phyloP scores from a whole-genome alignment of 257 asterid genomes.

The Solanum chilense region DNA sequence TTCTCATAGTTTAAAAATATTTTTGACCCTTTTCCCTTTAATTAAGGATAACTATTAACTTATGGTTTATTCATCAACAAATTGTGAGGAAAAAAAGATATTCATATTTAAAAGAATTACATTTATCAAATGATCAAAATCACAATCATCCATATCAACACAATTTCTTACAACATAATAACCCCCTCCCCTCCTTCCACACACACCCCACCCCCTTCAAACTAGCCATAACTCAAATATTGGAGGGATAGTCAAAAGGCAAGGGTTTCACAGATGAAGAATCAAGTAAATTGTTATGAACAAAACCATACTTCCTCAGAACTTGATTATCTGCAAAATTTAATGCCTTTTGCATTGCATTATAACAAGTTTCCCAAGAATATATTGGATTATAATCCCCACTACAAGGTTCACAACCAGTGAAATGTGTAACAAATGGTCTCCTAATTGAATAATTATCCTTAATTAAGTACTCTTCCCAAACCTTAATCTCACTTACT shows the following conservation, averaged over 20 bases:
- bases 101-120: no score
- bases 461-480: conserved; percentile 2
- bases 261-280: conserved; percentile 11
- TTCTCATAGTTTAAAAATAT: no score
- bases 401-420: conserved; percentile 29
- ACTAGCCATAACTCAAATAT: neutral
- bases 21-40: no score
- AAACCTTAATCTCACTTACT: neutral
- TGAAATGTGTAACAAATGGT: conserved; percentile 28
- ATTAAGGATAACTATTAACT: no score
- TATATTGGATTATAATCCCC: conserved; percentile 13
- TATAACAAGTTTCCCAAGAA: conserved; percentile 13
- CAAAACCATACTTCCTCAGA: conserved; percentile 17
- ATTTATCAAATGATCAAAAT: no score
- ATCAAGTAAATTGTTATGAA: conserved; percentile 5
- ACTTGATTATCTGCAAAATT: conserved; percentile 43
- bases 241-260: conserved; percentile 8
- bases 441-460: conserved; percentile 2
- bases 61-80: neutral
- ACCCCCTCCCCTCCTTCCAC: fast-evolving
- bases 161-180: neutral
- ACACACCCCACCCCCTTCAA: no score
- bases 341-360: conserved; percentile 25
- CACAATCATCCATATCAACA: neutral
- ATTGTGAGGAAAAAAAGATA: neutral